Evolutionary conservation across 306 rosid species (phyloP).

Genomic region (Castanea crenata): DNA sequence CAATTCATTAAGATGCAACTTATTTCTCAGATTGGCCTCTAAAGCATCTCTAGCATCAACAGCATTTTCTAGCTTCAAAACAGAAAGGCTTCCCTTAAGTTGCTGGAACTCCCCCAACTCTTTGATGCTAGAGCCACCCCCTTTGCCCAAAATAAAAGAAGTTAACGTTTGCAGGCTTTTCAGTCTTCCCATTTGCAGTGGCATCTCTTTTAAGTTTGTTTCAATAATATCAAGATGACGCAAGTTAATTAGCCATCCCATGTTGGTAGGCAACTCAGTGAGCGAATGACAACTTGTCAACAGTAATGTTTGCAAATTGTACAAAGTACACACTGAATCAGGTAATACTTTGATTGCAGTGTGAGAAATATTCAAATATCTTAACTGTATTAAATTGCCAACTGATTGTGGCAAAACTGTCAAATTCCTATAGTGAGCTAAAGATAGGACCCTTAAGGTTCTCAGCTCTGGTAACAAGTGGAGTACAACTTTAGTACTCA

Average conservation of each 20-base stretch:
- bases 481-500: no score
- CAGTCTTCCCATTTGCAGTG: constrained; percentile 5
- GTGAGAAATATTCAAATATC: constrained; percentile 9
- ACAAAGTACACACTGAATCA: not conserved
- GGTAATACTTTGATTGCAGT: constrained; percentile 12
- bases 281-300: not conserved
- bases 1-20: not conserved
- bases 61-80: constrained; percentile 20
- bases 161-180: not conserved
- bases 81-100: not conserved
- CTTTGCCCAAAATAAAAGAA: not conserved
- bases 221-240: not conserved
- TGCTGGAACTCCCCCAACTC: not conserved
- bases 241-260: constrained; percentile 6
- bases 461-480: not conserved
- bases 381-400: not conserved
- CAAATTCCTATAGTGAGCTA: not conserved
- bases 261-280: not conserved
- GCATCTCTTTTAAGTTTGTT: constrained; percentile 10
- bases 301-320: constrained; percentile 16
- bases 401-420: not conserved
- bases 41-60: not conserved
- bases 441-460: not conserved
- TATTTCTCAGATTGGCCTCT: not conserved
- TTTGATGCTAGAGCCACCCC: not conserved